Base-by-base conservation (phyloP, 106 monocot genomes). In the Acorus gramineus region DNA sequence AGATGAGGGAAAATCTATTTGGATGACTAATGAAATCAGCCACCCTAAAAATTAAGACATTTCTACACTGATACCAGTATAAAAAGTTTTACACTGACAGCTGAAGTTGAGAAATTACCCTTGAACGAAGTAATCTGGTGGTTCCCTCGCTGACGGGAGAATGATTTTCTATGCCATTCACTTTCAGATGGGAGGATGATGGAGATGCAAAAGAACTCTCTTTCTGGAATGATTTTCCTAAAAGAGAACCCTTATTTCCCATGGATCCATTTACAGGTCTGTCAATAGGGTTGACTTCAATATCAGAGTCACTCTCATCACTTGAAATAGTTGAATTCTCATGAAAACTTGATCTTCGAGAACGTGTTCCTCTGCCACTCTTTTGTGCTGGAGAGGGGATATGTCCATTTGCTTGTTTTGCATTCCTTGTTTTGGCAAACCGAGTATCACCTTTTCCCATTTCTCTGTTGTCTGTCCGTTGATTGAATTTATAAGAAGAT, bases 271-370 rank as follows among this genome's bases (percentile, higher is more conserved):
- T 70, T 66, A 43, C 46, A 1, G 11, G 9, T 12, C 50, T 64
- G 13, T 14, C 48, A 44, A 46, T 7, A 28, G 47, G 54, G 5
- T 14, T 44, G 55, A 4, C 8, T 56, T 68, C 73, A 62, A 10
- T 66, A 8, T 64, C 79, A 46, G 68, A 44, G 44, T 76, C 76
- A 76, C 75, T 76, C 7, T 63, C 71, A 44, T 69, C 70, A 55
- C 56, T 59, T 69, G 13, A 12, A 7, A 4, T 12, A 13, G 51
- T 2, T 7, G 44, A 28, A 28, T 28, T 50, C 55, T 53, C 61
- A 57, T 61, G 2, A 5, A 48, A n/a, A 53, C 49, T 62, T 66
- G 69, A 66, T 58, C 45, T 50, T 50, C 7, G 3, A 66, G 73
- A 69, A 53, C 48, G 8, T 57, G 5, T 61, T 3, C 5, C 48